Conservation (phyloP, 805 yeast genomes). For the Tetrapisispora iriomotensis region DNA sequence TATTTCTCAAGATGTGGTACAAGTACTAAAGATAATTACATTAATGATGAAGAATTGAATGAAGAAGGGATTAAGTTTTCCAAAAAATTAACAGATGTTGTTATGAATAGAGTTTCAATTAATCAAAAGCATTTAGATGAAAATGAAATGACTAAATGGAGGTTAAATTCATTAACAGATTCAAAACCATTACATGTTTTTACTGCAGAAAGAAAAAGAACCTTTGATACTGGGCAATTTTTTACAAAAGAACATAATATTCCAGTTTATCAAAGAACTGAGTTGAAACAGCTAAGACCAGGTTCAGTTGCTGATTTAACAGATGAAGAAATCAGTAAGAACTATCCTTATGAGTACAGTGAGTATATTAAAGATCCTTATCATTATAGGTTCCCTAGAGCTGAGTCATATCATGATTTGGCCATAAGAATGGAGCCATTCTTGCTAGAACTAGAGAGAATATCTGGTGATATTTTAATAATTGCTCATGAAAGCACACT, state of each 20-base stretch:
- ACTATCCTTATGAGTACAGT: conserved; percentile 61
- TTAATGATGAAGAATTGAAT: conserved; percentile 74
- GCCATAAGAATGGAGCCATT: conserved; percentile 92
- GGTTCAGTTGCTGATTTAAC: conserved; percentile 72
- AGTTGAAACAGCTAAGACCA: conserved; percentile 79
- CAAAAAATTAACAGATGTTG: conserved; percentile 46
- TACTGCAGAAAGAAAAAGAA: conserved; percentile 86
- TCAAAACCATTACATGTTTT: conserved; percentile 44
- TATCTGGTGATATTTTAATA: conserved; percentile 76
- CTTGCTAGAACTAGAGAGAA: conserved; percentile 86
- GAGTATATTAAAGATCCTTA: conserved; percentile 71
- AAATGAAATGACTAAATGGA: not conserved
- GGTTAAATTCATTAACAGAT: not conserved
- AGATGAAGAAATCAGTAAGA: conserved; percentile 45
- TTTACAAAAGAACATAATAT: conserved; percentile 51
- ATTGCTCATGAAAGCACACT: conserved; percentile 90
- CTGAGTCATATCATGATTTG: conserved; percentile 92
- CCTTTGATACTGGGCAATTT: conserved; percentile 65
- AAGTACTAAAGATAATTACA: conserved; percentile 40
- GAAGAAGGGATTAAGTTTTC: conserved; percentile 66
- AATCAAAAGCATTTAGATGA: not conserved
- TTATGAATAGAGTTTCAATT: conserved; percentile 31
- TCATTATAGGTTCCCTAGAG: conserved; percentile 83
- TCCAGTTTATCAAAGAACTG: conserved; percentile 64
- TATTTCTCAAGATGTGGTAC: conserved; percentile 79